Evolutionary conservation across 2,329 filamentous ascomycete species (phyloP), one percentile per base, ranked within the genome.

Genomic region (Calonectria pseudoreteaudii): DNA sequence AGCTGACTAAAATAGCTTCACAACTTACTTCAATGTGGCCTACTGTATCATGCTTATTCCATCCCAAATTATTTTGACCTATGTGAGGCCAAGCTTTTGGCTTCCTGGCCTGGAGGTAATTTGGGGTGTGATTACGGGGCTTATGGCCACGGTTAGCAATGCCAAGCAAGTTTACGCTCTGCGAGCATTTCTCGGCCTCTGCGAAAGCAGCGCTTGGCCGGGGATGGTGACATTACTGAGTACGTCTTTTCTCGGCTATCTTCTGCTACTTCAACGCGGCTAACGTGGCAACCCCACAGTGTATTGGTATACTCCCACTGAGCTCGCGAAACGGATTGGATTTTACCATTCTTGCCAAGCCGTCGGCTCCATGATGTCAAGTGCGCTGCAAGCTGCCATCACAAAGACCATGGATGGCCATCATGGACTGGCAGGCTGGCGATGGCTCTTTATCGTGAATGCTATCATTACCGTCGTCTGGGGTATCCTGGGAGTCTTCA

Each of bases 11-110:
- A 38, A 26, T 31, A 79, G 78, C 65, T 80, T 85, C 68, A 81
- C 80, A 64, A 87, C 89, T 1, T 87, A 86, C 53, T 93, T 90
- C 86, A 91, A 89, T 0, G 85, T 90, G 2, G 91, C 91, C 20
- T 93, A 92, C 76, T 88, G 91, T 2, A 83, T 92, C 83, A 83
- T 84, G 58, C 80, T 85, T 53, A 80, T 83, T 62, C 83, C 84
- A 0, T 84, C 82, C 20, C 85, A 84, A 73, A 77, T 86, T 36
- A 83, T 86, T 77, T 78, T 84, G 77, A 85, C 82, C 13, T 80
- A 82, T 64, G 81, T 86, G 30, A 82, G 83, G 11, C 84, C 84
- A 1, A 84, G 82, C 26, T 79, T 84, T 62, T 85, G 82, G 83
- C 82, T 86, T 10, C 84, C 85, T 0, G 77, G 80, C 1, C 81